These are phyloP conservation scores for Physcomitrium patens DNA, from an alignment of 225 moss, liverwort and hornwort species.

Conservation along the genomic window DNA sequence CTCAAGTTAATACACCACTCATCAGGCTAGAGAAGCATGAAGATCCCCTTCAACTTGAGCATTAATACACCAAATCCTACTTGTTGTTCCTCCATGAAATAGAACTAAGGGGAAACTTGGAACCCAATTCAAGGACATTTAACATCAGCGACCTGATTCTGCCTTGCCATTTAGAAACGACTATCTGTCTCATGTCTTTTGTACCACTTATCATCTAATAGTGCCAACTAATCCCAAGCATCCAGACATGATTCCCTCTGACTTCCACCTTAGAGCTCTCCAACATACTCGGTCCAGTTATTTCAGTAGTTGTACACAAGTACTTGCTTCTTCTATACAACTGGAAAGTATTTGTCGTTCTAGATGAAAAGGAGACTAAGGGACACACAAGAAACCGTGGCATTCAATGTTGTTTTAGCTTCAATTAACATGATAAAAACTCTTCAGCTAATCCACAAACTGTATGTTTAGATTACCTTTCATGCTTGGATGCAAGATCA, in stretches of 20 bases:
- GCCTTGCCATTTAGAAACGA: too few species aligned
- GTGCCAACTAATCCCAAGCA: conserved; percentile 16
- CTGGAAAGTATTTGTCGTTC: conserved; percentile 23
- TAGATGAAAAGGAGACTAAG: too few species aligned
- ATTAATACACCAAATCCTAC: conserved; percentile 9
- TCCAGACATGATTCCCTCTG: conserved; percentile 95
- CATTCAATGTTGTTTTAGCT: background rate
- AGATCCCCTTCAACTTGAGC: conserved; percentile 74
- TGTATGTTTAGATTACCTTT: conserved; percentile 51
- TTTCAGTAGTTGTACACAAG: conserved; percentile 99
- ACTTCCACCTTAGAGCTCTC: conserved; percentile 94
- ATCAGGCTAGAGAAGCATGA: conserved; percentile 75
- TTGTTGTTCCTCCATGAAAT: background rate
- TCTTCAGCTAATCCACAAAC: background rate
- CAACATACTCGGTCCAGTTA: conserved; percentile 61
- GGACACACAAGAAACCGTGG: conserved; percentile 74
- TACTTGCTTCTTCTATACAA: conserved; percentile 85
- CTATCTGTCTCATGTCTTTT: too few species aligned
- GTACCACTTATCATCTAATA: too few species aligned
- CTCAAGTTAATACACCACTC: conserved; percentile 94
- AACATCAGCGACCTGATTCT: background rate
- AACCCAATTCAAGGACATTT: too few species aligned
- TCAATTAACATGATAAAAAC: background rate
- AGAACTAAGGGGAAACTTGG: too few species aligned
- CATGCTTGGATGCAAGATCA: conserved; percentile 92